Base-by-base conservation (phyloP, 2,329 filamentous ascomycete species). In the Gaeumannomyces sp. region DNA sequence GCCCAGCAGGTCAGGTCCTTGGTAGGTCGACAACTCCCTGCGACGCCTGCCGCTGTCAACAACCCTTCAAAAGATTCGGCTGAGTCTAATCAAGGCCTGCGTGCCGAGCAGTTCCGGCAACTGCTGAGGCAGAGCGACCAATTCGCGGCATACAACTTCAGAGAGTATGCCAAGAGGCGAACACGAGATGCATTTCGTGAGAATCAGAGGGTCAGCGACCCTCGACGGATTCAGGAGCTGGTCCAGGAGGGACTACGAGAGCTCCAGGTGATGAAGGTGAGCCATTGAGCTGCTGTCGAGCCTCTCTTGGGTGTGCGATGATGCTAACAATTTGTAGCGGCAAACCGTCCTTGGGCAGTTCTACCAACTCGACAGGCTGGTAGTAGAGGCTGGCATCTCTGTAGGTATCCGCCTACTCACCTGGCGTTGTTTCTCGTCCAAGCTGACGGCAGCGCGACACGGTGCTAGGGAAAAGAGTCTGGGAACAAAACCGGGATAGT, bases 101-200 rank as follows among this genome's bases (percentile, higher is more conserved):
- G n/a, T 25, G 22, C n/a, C 10, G 45, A 25, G 45, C 69, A 97
- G 93, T 98, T 97, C 79, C 93, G 95, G 70, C 94, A 94, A 73
- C 82, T 99, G 72, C 83, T 98, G 72, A 90, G 93, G 71, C 90
- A 95, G 76, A 88, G 92, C 68, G 83, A 85, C 67, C 91, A 97
- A 74, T 98, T 99, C 77, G 86, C 92, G 68, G 87, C 90, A 71
- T 99, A 98, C 83, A 99, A 98, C 80, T 99, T 97, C 84, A 88
- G 95, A 79, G 94, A 97, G 77, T 99, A 99, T 78, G 93, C 95
- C 64, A 90, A 89, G 78, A 89, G 95, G 74, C 87, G 94, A 77
- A 97, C 95, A 75, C 86, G 85, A 75, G 95, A 98, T 81, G 89
- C 92, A 5, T 99, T 98, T 78, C 86, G 90, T 72, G 92, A 96